phyloP scores from a whole-genome alignment of 805 yeast species.

The Debaryomyces castellii region DNA sequence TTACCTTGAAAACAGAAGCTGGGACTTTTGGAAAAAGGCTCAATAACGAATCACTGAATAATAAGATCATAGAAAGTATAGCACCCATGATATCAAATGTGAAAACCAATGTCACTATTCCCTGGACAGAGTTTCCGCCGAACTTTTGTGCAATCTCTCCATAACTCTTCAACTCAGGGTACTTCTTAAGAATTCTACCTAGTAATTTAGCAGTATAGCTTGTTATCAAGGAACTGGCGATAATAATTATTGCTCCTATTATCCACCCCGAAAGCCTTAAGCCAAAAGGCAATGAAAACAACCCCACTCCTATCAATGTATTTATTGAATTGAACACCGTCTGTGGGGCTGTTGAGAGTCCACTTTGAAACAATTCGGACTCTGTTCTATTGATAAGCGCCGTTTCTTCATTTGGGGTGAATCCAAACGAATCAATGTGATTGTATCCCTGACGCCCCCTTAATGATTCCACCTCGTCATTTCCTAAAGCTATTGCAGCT shows the following conservation, averaged over 20 bases:
- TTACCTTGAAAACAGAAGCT: conserved; percentile 39
- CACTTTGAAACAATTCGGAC: conserved; percentile 12
- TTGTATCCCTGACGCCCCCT: conserved; percentile 13
- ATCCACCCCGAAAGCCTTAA: conserved; percentile 69
- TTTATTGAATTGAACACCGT: conserved; percentile 69
- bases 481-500: conserved; percentile 8
- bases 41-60: conserved; percentile 60
- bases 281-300: conserved; percentile 72
- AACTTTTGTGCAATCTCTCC: conserved; percentile 56
- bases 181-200: conserved; percentile 45
- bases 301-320: conserved; percentile 73
- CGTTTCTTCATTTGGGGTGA: conserved; percentile 15
- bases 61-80: conserved; percentile 52
- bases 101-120: conserved; percentile 48
- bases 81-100: conserved; percentile 62
- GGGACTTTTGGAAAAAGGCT: conserved; percentile 41
- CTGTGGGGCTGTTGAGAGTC: conserved; percentile 61
- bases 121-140: conserved; percentile 47
- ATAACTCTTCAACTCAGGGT: conserved; percentile 47
- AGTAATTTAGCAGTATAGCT: conserved; percentile 54
- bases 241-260: conserved; percentile 43
- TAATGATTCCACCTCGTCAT: conserved; percentile 14
- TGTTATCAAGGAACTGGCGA: conserved; percentile 49
- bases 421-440: conserved; percentile 15
- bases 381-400: conserved; percentile 5